phyloP scores from a whole-genome alignment of 495 filamentous ascomycete species.

The Tetracladium setigerum region DNA sequence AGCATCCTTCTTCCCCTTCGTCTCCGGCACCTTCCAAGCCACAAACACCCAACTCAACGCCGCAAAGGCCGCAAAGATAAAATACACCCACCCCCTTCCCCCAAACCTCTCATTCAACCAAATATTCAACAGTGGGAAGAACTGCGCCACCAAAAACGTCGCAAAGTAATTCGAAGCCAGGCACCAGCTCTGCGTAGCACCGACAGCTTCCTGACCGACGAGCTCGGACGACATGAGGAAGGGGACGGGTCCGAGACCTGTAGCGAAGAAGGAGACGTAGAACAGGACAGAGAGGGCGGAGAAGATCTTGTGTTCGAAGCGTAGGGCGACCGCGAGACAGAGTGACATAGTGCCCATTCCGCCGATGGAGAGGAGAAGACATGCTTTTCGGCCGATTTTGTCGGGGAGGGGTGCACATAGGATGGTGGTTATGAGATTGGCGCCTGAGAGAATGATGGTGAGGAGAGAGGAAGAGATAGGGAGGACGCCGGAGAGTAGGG shows the following conservation, averaged over 20 bases:
- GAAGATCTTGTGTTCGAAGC: slow-evolving; percentile 55
- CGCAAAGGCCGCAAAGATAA: slow-evolving; percentile 73
- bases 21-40: slow-evolving; percentile 68
- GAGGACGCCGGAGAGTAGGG: slow-evolving; percentile 68
- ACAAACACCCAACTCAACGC: slow-evolving; percentile 59
- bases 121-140: slow-evolving; percentile 81
- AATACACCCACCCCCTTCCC: slow-evolving; percentile 76
- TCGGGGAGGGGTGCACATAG: slow-evolving; percentile 78
- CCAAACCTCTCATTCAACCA: slow-evolving; percentile 49
- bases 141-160: slow-evolving; percentile 86
- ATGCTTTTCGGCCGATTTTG: slow-evolving; percentile 75
- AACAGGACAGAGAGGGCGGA: slow-evolving; percentile 73
- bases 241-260: slow-evolving; percentile 89
- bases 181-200: slow-evolving; percentile 77
- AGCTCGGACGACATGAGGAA: slow-evolving; percentile 90
- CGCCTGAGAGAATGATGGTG: slow-evolving; percentile 74
- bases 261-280: slow-evolving; percentile 82
- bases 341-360: slow-evolving; percentile 76
- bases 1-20: slow-evolving; percentile 66
- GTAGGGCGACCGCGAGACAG: slow-evolving; percentile 68
- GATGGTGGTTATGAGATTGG: slow-evolving; percentile 80
- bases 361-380: slow-evolving; percentile 68
- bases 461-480: slow-evolving; percentile 69
- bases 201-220: slow-evolving; percentile 81
- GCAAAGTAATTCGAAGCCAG: slow-evolving; percentile 84